A percentile compares a stretch with the other conserved stretches of the same genome.
Conservation (phyloP, 2,329 filamentous ascomycete genomes). For the Pseudopithomyces chartarum region DNA sequence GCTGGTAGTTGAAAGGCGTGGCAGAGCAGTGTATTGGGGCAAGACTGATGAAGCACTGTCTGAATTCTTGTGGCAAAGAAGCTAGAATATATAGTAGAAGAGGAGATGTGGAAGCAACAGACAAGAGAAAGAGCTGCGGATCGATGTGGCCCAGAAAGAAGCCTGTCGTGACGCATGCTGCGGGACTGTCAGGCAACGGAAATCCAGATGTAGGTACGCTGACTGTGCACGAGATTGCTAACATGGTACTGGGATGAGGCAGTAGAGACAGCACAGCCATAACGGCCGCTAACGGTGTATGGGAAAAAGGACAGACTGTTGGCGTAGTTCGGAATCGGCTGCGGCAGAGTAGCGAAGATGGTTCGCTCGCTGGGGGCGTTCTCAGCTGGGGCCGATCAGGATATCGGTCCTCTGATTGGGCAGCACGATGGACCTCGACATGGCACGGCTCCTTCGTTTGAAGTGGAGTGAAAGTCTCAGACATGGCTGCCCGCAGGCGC, state of each 20-base stretch:
- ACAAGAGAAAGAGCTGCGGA: slow-evolving; percentile 22
- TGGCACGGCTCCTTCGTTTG: slow-evolving; percentile 21
- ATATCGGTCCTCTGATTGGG: slow-evolving; percentile 29
- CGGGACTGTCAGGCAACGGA: slow-evolving; percentile 43
- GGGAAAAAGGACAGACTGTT: slow-evolving; percentile 31
- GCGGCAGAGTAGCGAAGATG: slow-evolving; percentile 32
- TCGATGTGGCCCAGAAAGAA: slow-evolving; percentile 34
- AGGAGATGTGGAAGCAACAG: slow-evolving; percentile 15
- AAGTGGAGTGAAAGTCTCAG: slow-evolving; percentile 14
- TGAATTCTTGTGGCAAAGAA: slow-evolving; percentile 22
- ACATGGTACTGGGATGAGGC: slow-evolving; percentile 34
- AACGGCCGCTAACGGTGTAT: slow-evolving; percentile 31
- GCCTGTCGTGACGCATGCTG: slow-evolving; percentile 33
- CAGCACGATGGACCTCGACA: slow-evolving; percentile 16
- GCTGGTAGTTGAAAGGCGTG: slow-evolving; percentile 11
- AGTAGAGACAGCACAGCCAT: slow-evolving; percentile 42
- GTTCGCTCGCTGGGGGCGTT: slow-evolving; percentile 36
- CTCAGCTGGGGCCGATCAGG: slow-evolving; percentile 35
- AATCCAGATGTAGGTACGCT: slow-evolving; percentile 39
- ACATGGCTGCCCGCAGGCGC: slow-evolving; percentile 13
- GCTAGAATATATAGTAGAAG: slow-evolving; percentile 41
- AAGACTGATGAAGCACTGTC: slow-evolving; percentile 20
- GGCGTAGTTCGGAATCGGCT: slow-evolving; percentile 26
- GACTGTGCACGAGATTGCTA: slow-evolving; percentile 37
- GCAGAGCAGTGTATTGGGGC: slow-evolving; percentile 17